These are phyloP conservation scores for Fusarium compactum DNA, from an alignment of 2,329 filamentous ascomycete genomes.

Conservation along the genomic window DNA sequence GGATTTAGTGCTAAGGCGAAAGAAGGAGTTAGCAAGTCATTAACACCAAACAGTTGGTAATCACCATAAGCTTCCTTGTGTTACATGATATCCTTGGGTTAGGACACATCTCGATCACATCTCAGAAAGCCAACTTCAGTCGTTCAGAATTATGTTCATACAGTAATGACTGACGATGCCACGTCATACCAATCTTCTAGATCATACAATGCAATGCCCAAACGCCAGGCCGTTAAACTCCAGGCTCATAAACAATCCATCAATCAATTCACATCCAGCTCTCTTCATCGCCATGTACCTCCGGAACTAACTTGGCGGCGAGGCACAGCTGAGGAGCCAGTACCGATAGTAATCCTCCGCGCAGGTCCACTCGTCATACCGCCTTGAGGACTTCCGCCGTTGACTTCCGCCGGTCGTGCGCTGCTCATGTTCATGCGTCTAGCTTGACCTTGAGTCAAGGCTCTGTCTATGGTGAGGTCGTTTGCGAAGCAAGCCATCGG, in stretches of 20 bases:
- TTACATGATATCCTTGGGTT: too few relatives aligned
- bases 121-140: neutral
- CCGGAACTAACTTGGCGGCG: conserved; percentile 50
- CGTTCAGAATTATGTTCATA: conserved; percentile 17
- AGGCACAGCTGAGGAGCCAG: conserved; percentile 46
- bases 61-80: too few relatives aligned
- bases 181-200: conserved; percentile 38
- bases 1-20: too few relatives aligned
- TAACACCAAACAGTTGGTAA: too few relatives aligned
- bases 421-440: conserved; percentile 68
- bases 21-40: too few relatives aligned
- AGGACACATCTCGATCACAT: too few relatives aligned
- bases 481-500: conserved; percentile 66
- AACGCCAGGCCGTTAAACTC: conserved; percentile 43
- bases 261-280: conserved; percentile 35
- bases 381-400: conserved; percentile 44
- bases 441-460: conserved; percentile 67
- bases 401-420: conserved; percentile 49
- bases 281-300: conserved; percentile 49
- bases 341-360: conserved; percentile 55
- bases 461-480: conserved; percentile 53
- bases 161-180: conserved; percentile 27
- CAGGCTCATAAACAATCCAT: conserved; percentile 43
- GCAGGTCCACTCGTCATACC: conserved; percentile 42
- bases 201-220: conserved; percentile 33